Conservation (phyloP, 768 basidiomycete genomes). For the Termitomyces bulborhizus region DNA sequence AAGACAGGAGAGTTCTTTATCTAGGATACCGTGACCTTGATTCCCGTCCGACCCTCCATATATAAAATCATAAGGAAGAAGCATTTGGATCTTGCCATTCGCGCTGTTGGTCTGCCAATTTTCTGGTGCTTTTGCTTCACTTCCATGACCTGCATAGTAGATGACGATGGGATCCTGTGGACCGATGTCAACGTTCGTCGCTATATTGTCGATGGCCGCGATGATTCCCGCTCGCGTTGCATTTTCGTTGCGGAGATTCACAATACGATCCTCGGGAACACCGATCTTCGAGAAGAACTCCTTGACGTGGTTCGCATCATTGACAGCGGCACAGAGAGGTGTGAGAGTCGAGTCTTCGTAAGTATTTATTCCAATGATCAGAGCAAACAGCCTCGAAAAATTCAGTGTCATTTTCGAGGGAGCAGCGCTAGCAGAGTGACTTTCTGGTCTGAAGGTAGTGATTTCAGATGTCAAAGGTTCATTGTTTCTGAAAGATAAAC, state of each 20-base stretch:
- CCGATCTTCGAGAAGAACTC: background rate
- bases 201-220: background rate
- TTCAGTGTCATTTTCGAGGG: background rate
- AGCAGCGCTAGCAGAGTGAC: too few species aligned
- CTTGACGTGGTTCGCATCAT: conserved; percentile 6
- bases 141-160: conserved; percentile 11
- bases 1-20: background rate
- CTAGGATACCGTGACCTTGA: conserved; percentile 3
- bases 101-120: background rate
- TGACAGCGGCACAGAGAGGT: background rate
- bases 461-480: too few species aligned
- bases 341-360: background rate
- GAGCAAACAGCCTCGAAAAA: background rate
- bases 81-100: background rate
- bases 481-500: too few species aligned
- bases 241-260: background rate
- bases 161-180: conserved; percentile 7
- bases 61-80: background rate
- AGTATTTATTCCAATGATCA: conserved; percentile 9
- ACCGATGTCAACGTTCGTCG: background rate
- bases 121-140: background rate
- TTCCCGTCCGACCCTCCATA: background rate
- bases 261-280: background rate
- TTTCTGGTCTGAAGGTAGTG: too few species aligned
- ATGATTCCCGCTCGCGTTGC: conserved; percentile 2